Conservation (phyloP, 257 asterid genomes). For the Solanum peruvianum region DNA sequence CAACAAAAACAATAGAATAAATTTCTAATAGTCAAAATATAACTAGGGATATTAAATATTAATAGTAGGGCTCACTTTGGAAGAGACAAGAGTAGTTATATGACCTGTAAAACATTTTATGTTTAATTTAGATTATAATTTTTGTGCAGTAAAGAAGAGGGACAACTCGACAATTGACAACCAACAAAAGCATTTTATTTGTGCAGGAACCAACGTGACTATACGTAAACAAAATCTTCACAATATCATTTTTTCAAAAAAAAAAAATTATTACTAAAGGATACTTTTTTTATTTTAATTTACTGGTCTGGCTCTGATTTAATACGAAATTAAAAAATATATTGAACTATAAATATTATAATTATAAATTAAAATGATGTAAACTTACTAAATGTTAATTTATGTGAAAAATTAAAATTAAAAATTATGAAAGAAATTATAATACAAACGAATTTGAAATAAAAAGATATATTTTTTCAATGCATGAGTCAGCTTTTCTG, state of each 20-base stretch:
- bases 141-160: background rate
- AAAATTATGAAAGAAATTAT: no score
- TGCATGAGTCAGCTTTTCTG: background rate
- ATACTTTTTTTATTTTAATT: background rate
- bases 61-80: background rate
- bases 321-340: no score
- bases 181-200: conserved; percentile 16
- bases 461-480: no score
- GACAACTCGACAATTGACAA: conserved; percentile 54
- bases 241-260: background rate
- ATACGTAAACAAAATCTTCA: conserved; percentile 11
- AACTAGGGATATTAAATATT: background rate
- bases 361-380: no score
- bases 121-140: background rate
- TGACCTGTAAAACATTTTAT: background rate
- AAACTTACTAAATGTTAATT: no score
- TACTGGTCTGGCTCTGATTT: background rate
- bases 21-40: background rate
- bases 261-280: background rate
- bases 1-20: background rate
- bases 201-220: background rate
- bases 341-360: no score
- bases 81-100: background rate
- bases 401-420: no score
- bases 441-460: no score